Conservation (phyloP, 73 alveolate species). For the Breviolum minutum region DNA sequence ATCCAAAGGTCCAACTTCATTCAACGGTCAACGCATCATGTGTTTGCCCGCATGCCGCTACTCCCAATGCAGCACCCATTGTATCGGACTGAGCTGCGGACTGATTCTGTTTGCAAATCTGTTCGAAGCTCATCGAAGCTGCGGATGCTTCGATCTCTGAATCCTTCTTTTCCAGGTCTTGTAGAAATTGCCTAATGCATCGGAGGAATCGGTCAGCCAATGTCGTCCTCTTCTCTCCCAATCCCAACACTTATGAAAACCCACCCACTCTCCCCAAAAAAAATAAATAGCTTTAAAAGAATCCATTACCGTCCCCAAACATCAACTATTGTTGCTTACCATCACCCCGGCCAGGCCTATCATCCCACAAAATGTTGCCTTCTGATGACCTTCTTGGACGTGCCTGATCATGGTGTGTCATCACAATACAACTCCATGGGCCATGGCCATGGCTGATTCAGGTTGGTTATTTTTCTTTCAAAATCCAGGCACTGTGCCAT, state of each 20-base stretch:
- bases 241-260: too few relatives aligned
- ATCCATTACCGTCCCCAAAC: too few relatives aligned
- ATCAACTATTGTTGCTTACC: neutral
- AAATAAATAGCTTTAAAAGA: too few relatives aligned
- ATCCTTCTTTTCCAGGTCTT: conserved; percentile 29
- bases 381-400: conserved; percentile 58
- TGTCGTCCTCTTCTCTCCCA: too few relatives aligned
- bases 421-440: neutral
- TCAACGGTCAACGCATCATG: too few relatives aligned
- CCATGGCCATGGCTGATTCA: too few relatives aligned
- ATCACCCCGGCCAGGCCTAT: neutral
- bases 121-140: conserved; percentile 13
- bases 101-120: conserved; percentile 61
- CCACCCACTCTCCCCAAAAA: too few relatives aligned
- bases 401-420: neutral
- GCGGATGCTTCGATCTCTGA: conserved; percentile 42
- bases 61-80: neutral
- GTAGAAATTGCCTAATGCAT: conserved; percentile 15
- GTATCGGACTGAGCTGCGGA: neutral
- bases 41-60: neutral
- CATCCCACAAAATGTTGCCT: conserved; percentile 17
- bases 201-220: too few relatives aligned
- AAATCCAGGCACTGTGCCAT: too few relatives aligned
- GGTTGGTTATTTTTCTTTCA: too few relatives aligned
- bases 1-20: neutral